Evolutionary conservation across 768 basidiomycete genomes (phyloP), one percentile per base, ranked within the genome.

Genomic region (Boletus sp.): DNA sequence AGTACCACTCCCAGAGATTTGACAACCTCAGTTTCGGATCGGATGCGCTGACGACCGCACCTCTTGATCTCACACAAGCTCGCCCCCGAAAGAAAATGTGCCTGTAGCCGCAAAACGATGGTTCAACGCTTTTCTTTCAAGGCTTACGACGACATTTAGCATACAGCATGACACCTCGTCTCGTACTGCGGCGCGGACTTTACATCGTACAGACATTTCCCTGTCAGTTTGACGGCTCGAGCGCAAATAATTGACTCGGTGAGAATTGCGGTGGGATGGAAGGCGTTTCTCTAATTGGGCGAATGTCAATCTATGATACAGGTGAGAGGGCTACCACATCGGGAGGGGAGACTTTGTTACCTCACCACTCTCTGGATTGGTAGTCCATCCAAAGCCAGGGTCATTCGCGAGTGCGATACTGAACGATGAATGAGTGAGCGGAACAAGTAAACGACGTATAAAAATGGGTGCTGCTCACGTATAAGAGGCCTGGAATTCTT

Each of bases 181-280:
- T 29, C 10, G 5, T n/a, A n/a, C 17, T 29, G 10, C 2, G 17
- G 29, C 25, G 17, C 15, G 2, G 25, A 43, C 23, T 43, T 27
- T 17, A 43, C 25, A 29, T 29, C 15, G 25, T 43, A 27, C 42
- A 27, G 17, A n/a, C 17, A 5, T 14, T 49, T 50, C 30, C 46
- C 2, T n/a, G 10, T 17, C 8, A 14, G 3, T 37, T 2, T 4
- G 7, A 0, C 19, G 0, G 1, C 29, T 13, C 1, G 0, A 53
- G 14, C 35, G 2, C 4, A 9, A 53, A 39, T 11, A 49, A 3
- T 15, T 49, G 51, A 30, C 0, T n/a, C 7, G 37, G 27, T 6
- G 5, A 2, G 35, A 29, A 29, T 1, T 38, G 47, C 3, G 47
- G 47, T 8, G n/a, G 37, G 37, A 19, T 7, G 15, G 46, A 34